Evolutionary conservation across 495 filamentous ascomycete species (phyloP).

Genomic region (Haplographium delicatum): DNA sequence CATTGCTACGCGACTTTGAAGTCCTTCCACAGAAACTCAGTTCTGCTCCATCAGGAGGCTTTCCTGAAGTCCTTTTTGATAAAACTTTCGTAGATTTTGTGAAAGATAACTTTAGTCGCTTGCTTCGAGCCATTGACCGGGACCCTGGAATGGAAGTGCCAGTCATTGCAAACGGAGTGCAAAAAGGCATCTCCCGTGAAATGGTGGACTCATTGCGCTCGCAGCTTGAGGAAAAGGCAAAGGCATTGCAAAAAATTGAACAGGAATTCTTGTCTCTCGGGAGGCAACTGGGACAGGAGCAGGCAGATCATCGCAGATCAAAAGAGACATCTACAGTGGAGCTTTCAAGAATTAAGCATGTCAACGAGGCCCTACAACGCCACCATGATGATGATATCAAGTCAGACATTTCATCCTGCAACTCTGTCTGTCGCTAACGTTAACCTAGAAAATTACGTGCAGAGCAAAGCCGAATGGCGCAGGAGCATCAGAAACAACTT

Average conservation of each 20-base stretch:
- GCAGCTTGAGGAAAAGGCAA: slow-evolving; percentile 68
- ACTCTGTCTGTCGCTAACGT: slow-evolving; percentile 16
- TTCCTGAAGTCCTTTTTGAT: slow-evolving; percentile 85
- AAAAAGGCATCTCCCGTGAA: slow-evolving; percentile 78
- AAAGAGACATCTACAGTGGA: slow-evolving; percentile 65
- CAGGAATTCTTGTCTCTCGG: slow-evolving; percentile 60
- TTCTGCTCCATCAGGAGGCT: slow-evolving; percentile 46
- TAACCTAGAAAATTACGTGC: slow-evolving; percentile 36
- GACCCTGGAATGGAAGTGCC: slow-evolving; percentile 83
- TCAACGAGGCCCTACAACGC: slow-evolving; percentile 66
- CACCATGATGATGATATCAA: slow-evolving; percentile 51
- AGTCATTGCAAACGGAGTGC: slow-evolving; percentile 67
- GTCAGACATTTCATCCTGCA: slow-evolving; percentile 9
- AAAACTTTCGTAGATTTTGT: slow-evolving; percentile 86
- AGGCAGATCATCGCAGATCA: slow-evolving; percentile 65
- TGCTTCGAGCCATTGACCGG: slow-evolving; percentile 82
- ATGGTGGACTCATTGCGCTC: slow-evolving; percentile 76
- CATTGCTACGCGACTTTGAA: slow-evolving; percentile 87
- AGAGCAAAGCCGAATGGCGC: slow-evolving; percentile 36
- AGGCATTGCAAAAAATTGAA: slow-evolving; percentile 63
- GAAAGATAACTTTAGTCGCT: slow-evolving; percentile 88
- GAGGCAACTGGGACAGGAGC: slow-evolving; percentile 68
- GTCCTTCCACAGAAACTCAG: slow-evolving; percentile 67
- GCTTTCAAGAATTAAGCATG: slow-evolving; percentile 57
- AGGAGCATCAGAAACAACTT: slow-evolving; percentile 22